Conservation (phyloP, 371 early-diverging fungal genomes). For the Batkoa obscura region DNA sequence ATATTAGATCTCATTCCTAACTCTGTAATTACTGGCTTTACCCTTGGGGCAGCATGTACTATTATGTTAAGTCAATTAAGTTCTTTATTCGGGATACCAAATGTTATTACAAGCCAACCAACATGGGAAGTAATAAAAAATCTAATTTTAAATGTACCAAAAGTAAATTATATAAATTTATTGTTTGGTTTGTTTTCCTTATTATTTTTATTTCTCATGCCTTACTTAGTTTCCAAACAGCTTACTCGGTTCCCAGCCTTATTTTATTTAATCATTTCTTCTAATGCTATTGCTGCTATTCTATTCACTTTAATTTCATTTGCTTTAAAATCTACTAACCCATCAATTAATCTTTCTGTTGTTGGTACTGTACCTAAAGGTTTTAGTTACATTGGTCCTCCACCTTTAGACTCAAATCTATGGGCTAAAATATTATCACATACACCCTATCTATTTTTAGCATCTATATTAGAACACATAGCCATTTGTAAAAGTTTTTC, state of each 20-base stretch:
- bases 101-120: conserved; percentile 27
- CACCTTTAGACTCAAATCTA: conserved; percentile 33
- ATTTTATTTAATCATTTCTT: background rate
- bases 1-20: conserved; percentile 72
- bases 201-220: background rate
- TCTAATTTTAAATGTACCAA: background rate
- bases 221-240: background rate
- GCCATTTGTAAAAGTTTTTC: conserved; percentile 66
- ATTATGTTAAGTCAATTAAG: conserved; percentile 55
- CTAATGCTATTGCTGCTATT: conserved; percentile 29
- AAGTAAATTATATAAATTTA: background rate
- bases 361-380: conserved; percentile 39
- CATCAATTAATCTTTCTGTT: conserved; percentile 22
- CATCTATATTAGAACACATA: conserved; percentile 68
- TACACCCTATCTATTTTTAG: conserved; percentile 42
- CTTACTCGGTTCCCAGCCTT: background rate
- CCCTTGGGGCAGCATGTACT: conserved; percentile 49
- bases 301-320: background rate
- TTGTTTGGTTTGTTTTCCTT: background rate
- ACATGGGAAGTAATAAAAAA: background rate
- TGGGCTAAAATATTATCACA: conserved; percentile 11
- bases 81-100: conserved; percentile 45
- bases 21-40: conserved; percentile 54
- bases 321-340: conserved; percentile 7
- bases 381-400: conserved; percentile 11